A percentile compares a stretch with the other conserved stretches of the same genome.
These are phyloP conservation scores for Fragaria iinumae DNA, from an alignment of 306 rosid genomes.

Conservation along the genomic window DNA sequence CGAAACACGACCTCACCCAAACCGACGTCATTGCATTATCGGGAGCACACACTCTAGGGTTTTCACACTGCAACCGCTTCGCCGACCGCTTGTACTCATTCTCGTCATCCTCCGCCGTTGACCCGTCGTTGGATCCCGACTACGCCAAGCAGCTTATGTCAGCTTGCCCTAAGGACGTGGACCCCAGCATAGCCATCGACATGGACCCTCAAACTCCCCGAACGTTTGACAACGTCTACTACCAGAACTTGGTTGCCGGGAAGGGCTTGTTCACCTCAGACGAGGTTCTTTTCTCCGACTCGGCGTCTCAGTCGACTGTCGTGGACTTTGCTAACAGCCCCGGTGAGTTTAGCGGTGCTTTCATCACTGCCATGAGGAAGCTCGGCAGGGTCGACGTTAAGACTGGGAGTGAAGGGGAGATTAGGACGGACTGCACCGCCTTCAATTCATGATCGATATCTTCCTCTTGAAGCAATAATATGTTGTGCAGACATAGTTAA, in stretches of 20 bases:
- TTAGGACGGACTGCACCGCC: constrained; percentile 57
- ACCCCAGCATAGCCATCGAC: constrained; percentile 38
- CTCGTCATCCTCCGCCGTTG: constrained; percentile 40
- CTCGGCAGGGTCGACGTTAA: constrained; percentile 81
- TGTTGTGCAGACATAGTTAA: background rate
- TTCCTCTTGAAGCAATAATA: background rate
- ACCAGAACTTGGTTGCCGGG: constrained; percentile 43
- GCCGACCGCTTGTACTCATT: constrained; percentile 46
- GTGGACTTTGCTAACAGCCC: constrained; percentile 50
- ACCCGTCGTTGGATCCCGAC: constrained; percentile 53
- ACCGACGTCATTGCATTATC: constrained; percentile 74
- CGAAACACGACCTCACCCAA: constrained; percentile 45
- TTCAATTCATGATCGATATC: constrained; percentile 40
- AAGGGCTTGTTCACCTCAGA: constrained; percentile 61
- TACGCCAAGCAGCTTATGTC: constrained; percentile 45
- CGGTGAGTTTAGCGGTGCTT: constrained; percentile 44
- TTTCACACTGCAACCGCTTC: constrained; percentile 68
- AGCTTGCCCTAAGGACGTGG: constrained; percentile 46
- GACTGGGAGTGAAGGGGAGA: constrained; percentile 52
- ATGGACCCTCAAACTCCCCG: constrained; percentile 54
- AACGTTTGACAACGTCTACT: constrained; percentile 61
- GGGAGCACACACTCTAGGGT: constrained; percentile 82
- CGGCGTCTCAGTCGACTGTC: constrained; percentile 41
- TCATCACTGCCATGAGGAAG: constrained; percentile 60
- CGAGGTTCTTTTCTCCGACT: constrained; percentile 50